Base-by-base conservation (phyloP, 2,329 filamentous ascomycete species). In the Pyrenochaeta sp. region DNA sequence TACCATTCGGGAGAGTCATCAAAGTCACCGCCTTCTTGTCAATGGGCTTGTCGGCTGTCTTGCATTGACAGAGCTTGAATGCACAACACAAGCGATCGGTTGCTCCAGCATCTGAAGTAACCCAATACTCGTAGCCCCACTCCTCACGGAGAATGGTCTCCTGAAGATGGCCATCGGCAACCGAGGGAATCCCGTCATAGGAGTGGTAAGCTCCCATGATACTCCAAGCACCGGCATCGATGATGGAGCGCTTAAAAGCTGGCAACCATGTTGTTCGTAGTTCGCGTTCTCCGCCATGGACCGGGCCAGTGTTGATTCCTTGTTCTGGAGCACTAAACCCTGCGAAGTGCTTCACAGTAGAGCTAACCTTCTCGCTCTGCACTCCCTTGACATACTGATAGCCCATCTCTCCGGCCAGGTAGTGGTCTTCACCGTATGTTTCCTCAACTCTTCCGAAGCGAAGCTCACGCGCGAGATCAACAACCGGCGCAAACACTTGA, bases 141-240 rank as follows among this genome's bases (percentile, higher is more conserved):
- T 91, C 86, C 1, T 83, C 82, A 49, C 90, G 81, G 10, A 92
- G 77, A 36, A 92, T 90, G 0, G 74, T 75, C 14, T 87, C 90
- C 36, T 91, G 79, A 3, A 87, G 79, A 54, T 88, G 85, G 47
- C 84, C 80, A 68, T 90, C 85, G 1, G 89, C 83, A 44, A 90
- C 84, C 0, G 85, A 81, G 1, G 90, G 88, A 12, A 90, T 79
- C 1, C 89, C 90, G 59, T 92, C 90, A 58, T 91, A 90, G 47
- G 87, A 86, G 66, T 90, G 85, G 67, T 92, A 92, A 0, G 89
- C 85, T 27, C 87, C 86, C 90, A 92, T 92, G 61, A 91, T 84
- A 35, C 83, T 82, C 66, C 82, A 87, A 2, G 87, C 89, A 10
- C 83, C 87, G 9, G 78, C 87, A 64, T 91, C 89, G 30, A 91